Evolutionary conservation across 1,139 yeast species (phyloP).

Genomic region (Lodderomyces elongisporus): DNA sequence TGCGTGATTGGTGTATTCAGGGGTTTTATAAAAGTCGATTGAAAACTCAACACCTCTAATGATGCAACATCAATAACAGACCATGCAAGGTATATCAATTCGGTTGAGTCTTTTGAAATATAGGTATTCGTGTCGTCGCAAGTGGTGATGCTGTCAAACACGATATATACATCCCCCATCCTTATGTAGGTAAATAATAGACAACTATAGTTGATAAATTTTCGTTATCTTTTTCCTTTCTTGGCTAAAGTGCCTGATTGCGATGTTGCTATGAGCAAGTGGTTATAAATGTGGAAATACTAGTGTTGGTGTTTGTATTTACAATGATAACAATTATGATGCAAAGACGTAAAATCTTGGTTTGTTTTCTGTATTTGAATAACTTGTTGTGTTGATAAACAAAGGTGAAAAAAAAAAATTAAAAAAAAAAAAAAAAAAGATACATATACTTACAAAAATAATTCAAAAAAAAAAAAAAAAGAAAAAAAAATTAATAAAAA

Average conservation of each 20-base stretch:
- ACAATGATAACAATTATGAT: too few species aligned
- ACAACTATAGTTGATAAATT: too few species aligned
- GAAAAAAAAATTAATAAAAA: too few species aligned
- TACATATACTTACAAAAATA: too few species aligned
- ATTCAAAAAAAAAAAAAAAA: too few species aligned
- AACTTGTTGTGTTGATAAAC: not conserved
- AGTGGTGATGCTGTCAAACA: slow-evolving; percentile 60
- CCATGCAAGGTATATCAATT: slow-evolving; percentile 68
- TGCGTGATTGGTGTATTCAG: slow-evolving; percentile 65
- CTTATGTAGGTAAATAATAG: too few species aligned
- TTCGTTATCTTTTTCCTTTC: not conserved
- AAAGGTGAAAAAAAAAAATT: too few species aligned
- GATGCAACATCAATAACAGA: slow-evolving; percentile 37
- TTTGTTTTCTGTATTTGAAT: not conserved
- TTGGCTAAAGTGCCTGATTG: not conserved
- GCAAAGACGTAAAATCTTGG: too few species aligned
- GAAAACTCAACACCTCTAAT: slow-evolving; percentile 31
- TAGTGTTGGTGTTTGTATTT: too few species aligned
- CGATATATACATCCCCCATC: slow-evolving; percentile 60
- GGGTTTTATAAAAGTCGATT: slow-evolving; percentile 54
- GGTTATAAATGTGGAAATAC: too few species aligned
- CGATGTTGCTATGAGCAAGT: not conserved
- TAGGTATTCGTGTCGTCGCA: slow-evolving; percentile 61
- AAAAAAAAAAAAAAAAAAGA: too few species aligned
- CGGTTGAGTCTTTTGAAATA: slow-evolving; percentile 60